Conservation (phyloP, 164 flowering plant species). For the Kingdonia uniflora region DNA sequence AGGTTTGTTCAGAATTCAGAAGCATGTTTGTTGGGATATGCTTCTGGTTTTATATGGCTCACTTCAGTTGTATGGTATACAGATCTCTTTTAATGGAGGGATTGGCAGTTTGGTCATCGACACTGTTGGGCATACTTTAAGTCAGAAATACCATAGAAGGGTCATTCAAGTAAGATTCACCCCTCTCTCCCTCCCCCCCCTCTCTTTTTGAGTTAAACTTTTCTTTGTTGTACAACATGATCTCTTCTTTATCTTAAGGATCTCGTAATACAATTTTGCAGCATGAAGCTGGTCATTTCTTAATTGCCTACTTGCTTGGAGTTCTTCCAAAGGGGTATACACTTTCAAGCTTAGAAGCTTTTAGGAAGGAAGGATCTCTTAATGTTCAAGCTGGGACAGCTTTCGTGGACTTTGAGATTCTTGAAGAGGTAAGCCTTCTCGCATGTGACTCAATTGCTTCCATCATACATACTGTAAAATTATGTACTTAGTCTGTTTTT, state of each 20-base stretch:
- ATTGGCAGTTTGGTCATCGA: constrained; percentile 64
- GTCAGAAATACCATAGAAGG: constrained; percentile 66
- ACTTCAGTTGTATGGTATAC: neutral
- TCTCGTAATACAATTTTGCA: constrained; percentile 21
- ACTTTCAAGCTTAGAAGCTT: constrained; percentile 68
- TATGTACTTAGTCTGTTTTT: neutral
- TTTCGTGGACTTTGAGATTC: constrained; percentile 86
- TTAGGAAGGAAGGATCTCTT: constrained; percentile 73
- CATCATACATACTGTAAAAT: neutral
- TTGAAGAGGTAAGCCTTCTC: constrained; percentile 59
- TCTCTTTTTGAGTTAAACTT: neutral
- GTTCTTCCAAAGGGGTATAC: constrained; percentile 84
- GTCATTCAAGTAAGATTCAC: constrained; percentile 57
- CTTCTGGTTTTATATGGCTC: too few species aligned
- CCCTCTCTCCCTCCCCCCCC: neutral
- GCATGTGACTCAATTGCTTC: neutral
- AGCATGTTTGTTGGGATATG: too few species aligned
- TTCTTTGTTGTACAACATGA: neutral
- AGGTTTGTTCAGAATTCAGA: too few species aligned
- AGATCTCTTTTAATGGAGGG: constrained; percentile 77
- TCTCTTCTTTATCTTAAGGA: neutral
- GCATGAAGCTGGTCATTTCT: constrained; percentile 99
- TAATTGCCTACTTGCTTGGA: constrained; percentile 85
- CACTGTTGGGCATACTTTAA: constrained; percentile 68
- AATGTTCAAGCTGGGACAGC: constrained; percentile 96